Base-by-base conservation (phyloP, 495 filamentous ascomycete genomes). In the Aspergillus steynii region DNA sequence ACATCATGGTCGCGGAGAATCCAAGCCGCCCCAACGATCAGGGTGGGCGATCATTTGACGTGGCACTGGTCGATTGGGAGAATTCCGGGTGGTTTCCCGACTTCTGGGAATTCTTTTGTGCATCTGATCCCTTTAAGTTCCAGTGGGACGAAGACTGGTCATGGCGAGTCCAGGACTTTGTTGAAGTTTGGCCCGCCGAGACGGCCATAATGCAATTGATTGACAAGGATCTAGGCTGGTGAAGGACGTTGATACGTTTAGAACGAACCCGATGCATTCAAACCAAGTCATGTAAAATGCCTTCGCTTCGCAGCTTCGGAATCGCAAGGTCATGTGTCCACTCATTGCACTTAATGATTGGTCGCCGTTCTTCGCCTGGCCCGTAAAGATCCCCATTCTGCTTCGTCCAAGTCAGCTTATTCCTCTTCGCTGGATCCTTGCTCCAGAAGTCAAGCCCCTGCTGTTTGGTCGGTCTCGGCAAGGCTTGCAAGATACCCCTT, bases 141-240 rank as follows among this genome's bases (percentile, higher is more conserved):
- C 50, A 65, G 15, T 72, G 64, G 68, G 63, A 66, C 4, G 60
- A 66, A 31, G 65, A 72, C 68, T 72, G 68, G 70, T 65, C 58
- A 34, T 68, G 60, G 62, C 57, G 60, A 63, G 56, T 68, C 48
- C 70, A 72, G 58, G 59, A 68, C 15, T 70, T 70, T 61, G 14
- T 72, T 64, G 32, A 66, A 58, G 61, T 72, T 53, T 72, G 63
- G 63, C 70, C 70, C 9, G 67, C 67, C 45, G 69, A 72, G 55
- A 34, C 65, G 59, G 63, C 61, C 55, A 58, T 72, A 27, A 67
- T 72, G 68, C 65, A 63, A 48, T 58, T 66, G 64, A 62, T 68
- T 60, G 68, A 72, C 57, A 70, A 37, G 63, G 68, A 70, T 58
- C 42, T 67, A 48, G 65, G 69, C 53, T 62, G 53, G 51, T 71